phyloP scores from a whole-genome alignment of 2,329 filamentous ascomycete species.

The Allantophomopsis cytisporea region DNA sequence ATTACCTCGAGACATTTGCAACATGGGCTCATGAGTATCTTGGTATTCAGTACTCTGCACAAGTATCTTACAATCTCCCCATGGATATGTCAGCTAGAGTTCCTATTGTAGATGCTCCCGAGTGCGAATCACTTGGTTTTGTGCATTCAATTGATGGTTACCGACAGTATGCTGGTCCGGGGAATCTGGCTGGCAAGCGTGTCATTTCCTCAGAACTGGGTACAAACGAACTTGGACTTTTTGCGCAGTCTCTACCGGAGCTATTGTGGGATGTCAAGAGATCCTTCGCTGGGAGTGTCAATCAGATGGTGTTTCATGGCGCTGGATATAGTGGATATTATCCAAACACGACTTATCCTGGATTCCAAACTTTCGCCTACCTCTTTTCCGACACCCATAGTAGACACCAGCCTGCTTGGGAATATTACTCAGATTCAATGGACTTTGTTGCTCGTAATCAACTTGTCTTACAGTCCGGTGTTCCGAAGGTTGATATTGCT shows the following conservation, averaged over 20 bases:
- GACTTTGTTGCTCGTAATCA: constrained; percentile 23
- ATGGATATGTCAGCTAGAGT: constrained; percentile 27
- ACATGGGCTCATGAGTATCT: constrained; percentile 19
- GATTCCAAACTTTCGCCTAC: constrained; percentile 28
- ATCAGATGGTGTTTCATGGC: constrained; percentile 29
- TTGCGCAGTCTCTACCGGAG: constrained; percentile 10
- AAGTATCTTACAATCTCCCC: constrained; percentile 25
- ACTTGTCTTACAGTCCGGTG: constrained; percentile 23
- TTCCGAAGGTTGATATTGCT: constrained; percentile 25
- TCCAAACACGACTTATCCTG: constrained; percentile 32
- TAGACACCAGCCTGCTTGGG: constrained; percentile 26
- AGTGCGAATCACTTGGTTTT: constrained; percentile 25
- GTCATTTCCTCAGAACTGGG: constrained; percentile 26
- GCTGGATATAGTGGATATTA: constrained; percentile 26
- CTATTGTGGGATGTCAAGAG: constrained; percentile 21
- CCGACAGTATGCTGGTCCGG: constrained; percentile 23
- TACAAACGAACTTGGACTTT: constrained; percentile 12
- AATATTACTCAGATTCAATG: constrained; percentile 20
- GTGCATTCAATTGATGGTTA: constrained; percentile 23
- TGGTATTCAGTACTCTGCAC: constrained; percentile 21
- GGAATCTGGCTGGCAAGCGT: constrained; percentile 21
- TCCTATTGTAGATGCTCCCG: constrained; percentile 22
- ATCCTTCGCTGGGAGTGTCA: constrained; percentile 24
- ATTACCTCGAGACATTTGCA: constrained; percentile 18
- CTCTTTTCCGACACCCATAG: constrained; percentile 25